Conservation (phyloP, 176 grass and related monocot species). For the Musa acuminata region DNA sequence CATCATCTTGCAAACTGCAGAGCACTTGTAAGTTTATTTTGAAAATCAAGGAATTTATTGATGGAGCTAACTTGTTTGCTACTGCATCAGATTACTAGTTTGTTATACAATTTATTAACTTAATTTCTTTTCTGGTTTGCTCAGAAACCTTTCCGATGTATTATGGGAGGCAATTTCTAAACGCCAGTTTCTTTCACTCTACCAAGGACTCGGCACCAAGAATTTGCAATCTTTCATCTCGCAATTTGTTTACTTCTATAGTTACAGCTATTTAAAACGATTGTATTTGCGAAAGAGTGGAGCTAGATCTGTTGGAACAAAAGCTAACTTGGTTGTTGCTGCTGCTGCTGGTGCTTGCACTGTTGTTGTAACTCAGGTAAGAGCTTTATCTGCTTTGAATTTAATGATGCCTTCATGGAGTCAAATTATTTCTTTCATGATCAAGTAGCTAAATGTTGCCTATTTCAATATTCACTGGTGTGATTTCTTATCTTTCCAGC, state of each 20-base stretch:
- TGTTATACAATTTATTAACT: not conserved
- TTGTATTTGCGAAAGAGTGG: slow-evolving; percentile 76
- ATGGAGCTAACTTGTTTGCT: not conserved
- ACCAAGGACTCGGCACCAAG: slow-evolving; percentile 86
- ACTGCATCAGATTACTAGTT: not conserved
- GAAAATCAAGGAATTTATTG: too few species aligned
- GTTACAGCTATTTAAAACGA: slow-evolving; percentile 91
- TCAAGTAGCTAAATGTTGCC: not conserved
- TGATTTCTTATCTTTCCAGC: slow-evolving; percentile 23
- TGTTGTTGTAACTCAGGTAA: slow-evolving; percentile 62
- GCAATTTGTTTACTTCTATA: slow-evolving; percentile 88
- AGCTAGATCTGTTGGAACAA: slow-evolving; percentile 68
- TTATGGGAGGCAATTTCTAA: slow-evolving; percentile 82
- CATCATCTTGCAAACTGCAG: too few species aligned
- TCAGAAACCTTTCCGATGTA: slow-evolving; percentile 85
- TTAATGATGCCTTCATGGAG: too few species aligned
- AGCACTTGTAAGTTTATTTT: too few species aligned
- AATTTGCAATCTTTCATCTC: slow-evolving; percentile 92
- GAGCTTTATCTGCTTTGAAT: not conserved
- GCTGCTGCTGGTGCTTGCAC: slow-evolving; percentile 87
- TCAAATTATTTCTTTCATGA: not conserved
- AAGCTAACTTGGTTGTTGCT: slow-evolving; percentile 73
- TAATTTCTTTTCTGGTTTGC: slow-evolving; percentile 9
- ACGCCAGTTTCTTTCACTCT: slow-evolving; percentile 65
- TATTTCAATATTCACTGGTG: not conserved